Percentiles rank a stretch among this genome's conserved stretches.
Conservation (phyloP, 1,139 yeast species). For the Candida sp. region DNA sequence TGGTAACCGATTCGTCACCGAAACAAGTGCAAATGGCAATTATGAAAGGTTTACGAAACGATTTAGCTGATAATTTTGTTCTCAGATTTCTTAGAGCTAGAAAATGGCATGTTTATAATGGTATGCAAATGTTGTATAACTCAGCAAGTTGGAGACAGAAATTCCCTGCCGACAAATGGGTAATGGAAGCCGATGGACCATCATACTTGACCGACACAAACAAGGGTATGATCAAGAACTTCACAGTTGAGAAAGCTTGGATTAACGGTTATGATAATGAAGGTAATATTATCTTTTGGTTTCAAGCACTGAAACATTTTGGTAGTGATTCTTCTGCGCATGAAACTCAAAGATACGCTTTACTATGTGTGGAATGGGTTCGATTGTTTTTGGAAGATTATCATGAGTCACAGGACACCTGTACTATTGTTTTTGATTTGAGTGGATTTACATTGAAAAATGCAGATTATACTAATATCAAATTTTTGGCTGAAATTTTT, state of each 20-base stretch:
- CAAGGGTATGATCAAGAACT: slow-evolving; percentile 48
- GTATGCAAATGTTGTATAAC: slow-evolving; percentile 31
- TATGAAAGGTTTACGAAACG: slow-evolving; percentile 21
- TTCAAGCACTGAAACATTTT: slow-evolving; percentile 71
- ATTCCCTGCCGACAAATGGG: slow-evolving; percentile 49
- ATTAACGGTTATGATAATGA: slow-evolving; percentile 62
- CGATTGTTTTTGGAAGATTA: slow-evolving; percentile 47
- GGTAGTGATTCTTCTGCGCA: slow-evolving; percentile 66
- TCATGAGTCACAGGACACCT: slow-evolving; percentile 65
- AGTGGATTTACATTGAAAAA: slow-evolving; percentile 72
- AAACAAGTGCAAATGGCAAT: slow-evolving; percentile 24
- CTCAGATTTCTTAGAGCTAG: slow-evolving; percentile 42
- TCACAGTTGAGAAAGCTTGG: slow-evolving; percentile 57
- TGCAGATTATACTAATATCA: slow-evolving; percentile 82
- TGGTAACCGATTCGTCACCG: slow-evolving; percentile 5
- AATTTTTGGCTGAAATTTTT: slow-evolving; percentile 71
- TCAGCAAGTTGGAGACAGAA: slow-evolving; percentile 36
- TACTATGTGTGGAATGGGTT: slow-evolving; percentile 66
- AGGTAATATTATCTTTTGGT: slow-evolving; percentile 67
- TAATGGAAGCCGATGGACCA: slow-evolving; percentile 59
- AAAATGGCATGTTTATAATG: slow-evolving; percentile 32
- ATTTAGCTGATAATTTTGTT: slow-evolving; percentile 32
- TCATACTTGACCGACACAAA: slow-evolving; percentile 16
- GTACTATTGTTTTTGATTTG: slow-evolving; percentile 73
- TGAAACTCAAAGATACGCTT: slow-evolving; percentile 65